phyloP scores from a whole-genome alignment of 257 asterid species.

The Striga asiatica region DNA sequence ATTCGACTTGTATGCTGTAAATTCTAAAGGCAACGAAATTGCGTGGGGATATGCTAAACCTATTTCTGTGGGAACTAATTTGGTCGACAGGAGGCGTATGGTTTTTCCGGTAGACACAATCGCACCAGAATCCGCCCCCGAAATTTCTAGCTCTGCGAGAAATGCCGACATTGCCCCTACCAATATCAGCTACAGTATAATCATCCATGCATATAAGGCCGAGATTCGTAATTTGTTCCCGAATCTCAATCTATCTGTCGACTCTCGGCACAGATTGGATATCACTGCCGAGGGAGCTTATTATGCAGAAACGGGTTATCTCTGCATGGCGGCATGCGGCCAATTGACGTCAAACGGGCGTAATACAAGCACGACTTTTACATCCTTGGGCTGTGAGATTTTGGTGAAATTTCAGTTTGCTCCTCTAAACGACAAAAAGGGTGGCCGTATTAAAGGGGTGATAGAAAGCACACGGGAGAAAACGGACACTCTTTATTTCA shows the following conservation, averaged over 20 bases:
- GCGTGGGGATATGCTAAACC: constrained; percentile 45
- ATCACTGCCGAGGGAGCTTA: constrained; percentile 58
- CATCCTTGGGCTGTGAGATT: constrained; percentile 43
- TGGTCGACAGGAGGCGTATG: not conserved
- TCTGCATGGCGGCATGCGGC: constrained; percentile 75
- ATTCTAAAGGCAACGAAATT: constrained; percentile 10
- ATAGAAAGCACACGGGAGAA: constrained; percentile 36
- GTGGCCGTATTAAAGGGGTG: constrained; percentile 24
- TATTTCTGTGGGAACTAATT: constrained; percentile 28
- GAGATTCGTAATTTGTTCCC: not conserved
- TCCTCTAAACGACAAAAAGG: constrained; percentile 13
- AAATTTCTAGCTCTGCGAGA: constrained; percentile 9
- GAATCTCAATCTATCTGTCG: constrained; percentile 11
- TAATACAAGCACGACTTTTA: not conserved
- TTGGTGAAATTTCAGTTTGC: constrained; percentile 31
- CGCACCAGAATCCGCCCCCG: not conserved
- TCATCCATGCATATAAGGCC: not conserved
- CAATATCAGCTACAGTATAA: constrained; percentile 45
- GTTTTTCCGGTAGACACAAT: no score
- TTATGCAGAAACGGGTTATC: constrained; percentile 32
- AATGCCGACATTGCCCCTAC: not conserved
- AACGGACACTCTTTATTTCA: constrained; percentile 36
- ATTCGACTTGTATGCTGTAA: constrained; percentile 30
- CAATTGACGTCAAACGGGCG: constrained; percentile 6
- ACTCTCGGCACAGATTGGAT: constrained; percentile 3